Base-by-base conservation (phyloP, 805 yeast genomes). In the Blastobotrys parvus region DNA sequence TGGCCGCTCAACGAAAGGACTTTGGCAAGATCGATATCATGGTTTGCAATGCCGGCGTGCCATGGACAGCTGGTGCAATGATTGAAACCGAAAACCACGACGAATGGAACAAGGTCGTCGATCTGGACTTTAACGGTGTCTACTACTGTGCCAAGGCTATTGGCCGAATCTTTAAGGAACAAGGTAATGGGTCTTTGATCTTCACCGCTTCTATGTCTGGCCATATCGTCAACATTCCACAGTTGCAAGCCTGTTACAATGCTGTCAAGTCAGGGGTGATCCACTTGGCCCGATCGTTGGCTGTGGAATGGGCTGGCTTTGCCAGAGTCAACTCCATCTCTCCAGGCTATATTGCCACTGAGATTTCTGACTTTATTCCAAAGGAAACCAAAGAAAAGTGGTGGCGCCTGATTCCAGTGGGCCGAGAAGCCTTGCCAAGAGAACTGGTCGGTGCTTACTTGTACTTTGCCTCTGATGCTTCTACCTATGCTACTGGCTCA, bases 181-280 rank as follows among this genome's bases (percentile, higher is more conserved):
- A 83, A 57, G 82, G 84, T 15, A 64, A 63, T 46, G 95, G 96
- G 25, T 81, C 94, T 1, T 69, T 88, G 53, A 77, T 87, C 53
- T 72, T 83, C 63, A 87, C 96, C 3, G 88, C 94, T 3, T 84
- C 94, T 32, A 87, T 87, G 84, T 82, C 92, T 21, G 95, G 85
- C 13, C 87, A 80, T 65, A 80, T 88, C 55, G 92, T 78, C 55
- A 87, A 87, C 63, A 76, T 78, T 48, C 96, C 96, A 19, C 92
- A 88, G 62, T 69, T 77, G 59, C 95, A 87, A 66, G 82, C 94
- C 11, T 78, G 82, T 32, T 86, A 86, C 69, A 86, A 86, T 57
- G 85, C 87, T 13, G 83, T 88, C 53, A 87, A 86, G 69, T 94
- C 95, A 33, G 95, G 79, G 10, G 79, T 84, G 21, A 59, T 80